Evolutionary conservation across 192 early-diverging fungal species (phyloP).

Genomic region (Ambispora gerdemannii): DNA sequence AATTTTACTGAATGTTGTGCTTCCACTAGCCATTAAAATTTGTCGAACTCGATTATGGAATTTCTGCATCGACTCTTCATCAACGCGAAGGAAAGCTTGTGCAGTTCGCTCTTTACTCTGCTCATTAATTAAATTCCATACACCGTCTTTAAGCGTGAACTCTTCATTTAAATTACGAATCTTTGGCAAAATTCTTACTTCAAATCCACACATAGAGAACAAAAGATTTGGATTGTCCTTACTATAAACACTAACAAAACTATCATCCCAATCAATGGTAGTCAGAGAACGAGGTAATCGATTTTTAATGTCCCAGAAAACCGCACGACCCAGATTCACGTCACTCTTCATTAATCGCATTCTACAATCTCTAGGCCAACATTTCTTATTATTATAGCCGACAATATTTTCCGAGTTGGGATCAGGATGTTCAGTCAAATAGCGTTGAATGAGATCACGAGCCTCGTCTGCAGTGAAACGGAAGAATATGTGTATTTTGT

Average conservation of each 20-base stretch:
- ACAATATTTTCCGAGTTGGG: constrained; percentile 98
- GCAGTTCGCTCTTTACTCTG: constrained; percentile 97
- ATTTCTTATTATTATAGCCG: constrained; percentile 97
- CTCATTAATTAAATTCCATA: constrained; percentile 96
- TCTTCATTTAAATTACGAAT: constrained; percentile 80
- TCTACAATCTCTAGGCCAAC: constrained; percentile 98
- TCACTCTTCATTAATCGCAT: constrained; percentile 99
- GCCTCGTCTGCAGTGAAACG: constrained; percentile 92
- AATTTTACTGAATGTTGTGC: constrained; percentile 97
- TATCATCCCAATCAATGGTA: constrained; percentile 97
- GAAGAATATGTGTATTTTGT: constrained; percentile 90
- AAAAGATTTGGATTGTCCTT: constrained; percentile 97
- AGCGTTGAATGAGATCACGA: constrained; percentile 93
- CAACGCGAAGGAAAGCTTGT: constrained; percentile 94
- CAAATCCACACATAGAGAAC: constrained; percentile 90
- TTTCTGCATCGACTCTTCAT: constrained; percentile 84
- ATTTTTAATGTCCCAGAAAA: constrained; percentile 99
- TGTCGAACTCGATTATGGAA: constrained; percentile 97
- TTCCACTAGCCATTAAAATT: constrained; percentile 96
- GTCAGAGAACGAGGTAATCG: constrained; percentile 94
- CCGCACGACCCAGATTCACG: constrained; percentile 94
- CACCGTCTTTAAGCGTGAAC: constrained; percentile 82
- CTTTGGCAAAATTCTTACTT: constrained; percentile 93
- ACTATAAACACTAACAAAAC: constrained; percentile 94
- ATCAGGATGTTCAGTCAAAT: constrained; percentile 96